Percentiles rank a stretch among this genome's conserved stretches.
Conservation (phyloP, 2,329 filamentous ascomycete genomes). For the Talaromyces sp. region DNA sequence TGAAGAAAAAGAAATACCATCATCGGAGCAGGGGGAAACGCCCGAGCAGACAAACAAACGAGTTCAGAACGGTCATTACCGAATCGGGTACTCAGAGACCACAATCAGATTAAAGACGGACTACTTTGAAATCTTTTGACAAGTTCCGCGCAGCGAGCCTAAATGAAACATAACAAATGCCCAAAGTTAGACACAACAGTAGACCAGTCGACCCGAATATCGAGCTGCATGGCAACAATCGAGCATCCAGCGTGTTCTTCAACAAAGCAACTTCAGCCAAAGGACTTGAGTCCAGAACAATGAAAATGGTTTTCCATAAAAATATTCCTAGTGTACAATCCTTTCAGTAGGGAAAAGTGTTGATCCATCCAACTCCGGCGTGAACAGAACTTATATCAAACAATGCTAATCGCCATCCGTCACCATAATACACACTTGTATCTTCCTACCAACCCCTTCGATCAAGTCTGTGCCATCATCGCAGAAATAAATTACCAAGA, state of each 20-base stretch:
- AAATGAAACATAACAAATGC: background rate
- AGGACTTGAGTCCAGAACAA: background rate
- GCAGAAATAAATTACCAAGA: constrained; percentile 66
- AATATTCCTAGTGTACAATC: background rate
- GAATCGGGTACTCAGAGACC: background rate
- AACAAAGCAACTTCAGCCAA: background rate
- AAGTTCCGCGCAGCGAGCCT: background rate
- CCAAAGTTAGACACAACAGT: background rate
- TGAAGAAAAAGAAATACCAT: background rate
- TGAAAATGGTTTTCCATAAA: background rate
- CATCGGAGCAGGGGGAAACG: background rate
- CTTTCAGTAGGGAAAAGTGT: background rate
- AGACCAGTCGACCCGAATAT: background rate
- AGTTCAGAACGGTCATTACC: no score
- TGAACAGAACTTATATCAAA: background rate
- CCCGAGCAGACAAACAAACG: constrained; percentile 3
- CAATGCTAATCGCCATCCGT: constrained; percentile 1
- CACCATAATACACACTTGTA: background rate
- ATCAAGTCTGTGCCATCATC: background rate
- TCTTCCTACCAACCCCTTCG: background rate
- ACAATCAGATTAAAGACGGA: constrained; percentile 5
- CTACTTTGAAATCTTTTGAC: background rate
- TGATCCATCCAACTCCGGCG: background rate
- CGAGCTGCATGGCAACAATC: background rate
- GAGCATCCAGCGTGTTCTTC: background rate